Evolutionary conservation across 2,329 filamentous ascomycete species (phyloP).

Genomic region (Niveomyces coronatus): DNA sequence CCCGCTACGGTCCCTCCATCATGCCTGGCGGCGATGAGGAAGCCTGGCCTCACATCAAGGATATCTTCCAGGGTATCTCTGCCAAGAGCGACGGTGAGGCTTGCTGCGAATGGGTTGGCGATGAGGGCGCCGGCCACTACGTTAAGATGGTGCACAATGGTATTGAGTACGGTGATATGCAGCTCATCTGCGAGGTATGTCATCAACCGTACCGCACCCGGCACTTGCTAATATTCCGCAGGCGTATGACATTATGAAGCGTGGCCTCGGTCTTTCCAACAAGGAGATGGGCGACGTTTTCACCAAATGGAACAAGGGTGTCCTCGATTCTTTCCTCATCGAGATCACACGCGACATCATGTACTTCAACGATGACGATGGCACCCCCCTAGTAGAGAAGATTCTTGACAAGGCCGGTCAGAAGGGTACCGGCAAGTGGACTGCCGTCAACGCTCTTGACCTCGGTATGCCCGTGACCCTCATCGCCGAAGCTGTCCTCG

Average conservation of each 20-base stretch:
- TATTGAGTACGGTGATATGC: conserved; percentile 99
- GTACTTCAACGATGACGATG: conserved; percentile 95
- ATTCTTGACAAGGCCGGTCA: conserved; percentile 97
- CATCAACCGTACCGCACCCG: not conserved
- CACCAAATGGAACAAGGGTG: conserved; percentile 95
- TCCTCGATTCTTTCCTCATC: conserved; percentile 97
- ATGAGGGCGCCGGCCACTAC: conserved; percentile 98
- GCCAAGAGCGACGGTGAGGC: conserved; percentile 96
- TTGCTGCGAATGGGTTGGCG: conserved; percentile 99
- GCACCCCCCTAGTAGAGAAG: conserved; percentile 88
- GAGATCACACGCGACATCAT: conserved; percentile 99
- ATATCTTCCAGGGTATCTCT: conserved; percentile 94
- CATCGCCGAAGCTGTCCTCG: conserved; percentile 93
- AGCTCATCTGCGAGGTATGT: conserved; percentile 91
- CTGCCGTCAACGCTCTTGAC: conserved; percentile 96
- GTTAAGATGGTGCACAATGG: conserved; percentile 99
- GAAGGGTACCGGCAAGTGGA: conserved; percentile 99
- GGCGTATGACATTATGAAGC: conserved; percentile 99
- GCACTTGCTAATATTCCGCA: conserved; percentile 25
- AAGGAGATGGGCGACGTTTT: conserved; percentile 97
- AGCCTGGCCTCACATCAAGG: conserved; percentile 97
- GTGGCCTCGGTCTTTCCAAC: conserved; percentile 75
- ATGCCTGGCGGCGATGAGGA: conserved; percentile 99
- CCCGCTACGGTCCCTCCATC: conserved; percentile 90
- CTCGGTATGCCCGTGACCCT: conserved; percentile 97